Evolutionary conservation across 164 flowering plant species (phyloP).

Genomic region (Annona squamosa): DNA sequence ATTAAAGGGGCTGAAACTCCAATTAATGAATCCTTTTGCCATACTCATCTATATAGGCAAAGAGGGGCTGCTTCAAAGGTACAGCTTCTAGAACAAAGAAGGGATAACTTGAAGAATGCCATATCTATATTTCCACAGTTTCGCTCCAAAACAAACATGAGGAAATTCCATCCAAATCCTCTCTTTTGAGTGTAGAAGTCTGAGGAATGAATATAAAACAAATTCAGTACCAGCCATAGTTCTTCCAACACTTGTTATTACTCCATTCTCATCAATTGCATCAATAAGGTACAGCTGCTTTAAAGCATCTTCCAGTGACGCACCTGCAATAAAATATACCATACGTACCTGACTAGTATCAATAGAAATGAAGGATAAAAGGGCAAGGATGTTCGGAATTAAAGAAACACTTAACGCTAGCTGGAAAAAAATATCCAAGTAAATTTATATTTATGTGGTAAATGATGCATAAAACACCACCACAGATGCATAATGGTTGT

Average conservation of each 20-base stretch:
- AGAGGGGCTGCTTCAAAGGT: too few species aligned
- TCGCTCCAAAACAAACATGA: neutral
- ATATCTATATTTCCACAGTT: too few species aligned
- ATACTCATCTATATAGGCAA: too few species aligned
- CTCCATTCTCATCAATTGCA: conserved; percentile 89
- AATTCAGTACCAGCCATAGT: conserved; percentile 70
- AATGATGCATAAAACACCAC: neutral
- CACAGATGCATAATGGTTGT: neutral
- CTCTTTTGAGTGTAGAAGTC: neutral
- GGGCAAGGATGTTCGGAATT: neutral
- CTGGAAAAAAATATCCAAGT: neutral
- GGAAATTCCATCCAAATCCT: neutral
- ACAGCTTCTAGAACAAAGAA: too few species aligned
- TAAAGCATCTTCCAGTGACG: conserved; percentile 78
- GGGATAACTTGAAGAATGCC: too few species aligned
- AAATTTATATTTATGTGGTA: neutral
- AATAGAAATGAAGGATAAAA: neutral
- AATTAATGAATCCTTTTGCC: too few species aligned
- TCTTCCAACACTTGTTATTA: conserved; percentile 62
- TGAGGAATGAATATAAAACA: neutral
- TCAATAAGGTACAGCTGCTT: conserved; percentile 91
- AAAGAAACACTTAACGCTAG: neutral
- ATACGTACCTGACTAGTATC: conserved; percentile 1
- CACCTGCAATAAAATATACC: conserved; percentile 46
- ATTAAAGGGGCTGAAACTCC: too few species aligned